These are phyloP conservation scores for Xylaria intraflava DNA, from an alignment of 495 filamentous ascomycete species.

Conservation along the genomic window DNA sequence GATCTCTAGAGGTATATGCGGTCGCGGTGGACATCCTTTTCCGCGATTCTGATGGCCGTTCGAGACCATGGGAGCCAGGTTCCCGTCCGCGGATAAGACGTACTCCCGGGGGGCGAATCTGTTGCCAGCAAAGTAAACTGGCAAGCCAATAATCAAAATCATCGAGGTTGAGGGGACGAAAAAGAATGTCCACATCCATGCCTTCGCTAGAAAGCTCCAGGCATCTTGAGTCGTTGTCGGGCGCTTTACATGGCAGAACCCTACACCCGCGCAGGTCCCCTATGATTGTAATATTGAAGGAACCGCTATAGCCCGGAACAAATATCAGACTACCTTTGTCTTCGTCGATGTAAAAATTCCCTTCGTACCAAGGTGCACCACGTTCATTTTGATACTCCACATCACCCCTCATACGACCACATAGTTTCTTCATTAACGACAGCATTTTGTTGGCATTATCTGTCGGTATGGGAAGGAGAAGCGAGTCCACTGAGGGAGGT, in stretches of 20 bases:
- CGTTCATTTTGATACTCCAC: slow-evolving; percentile 56
- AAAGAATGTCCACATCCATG: slow-evolving; percentile 60
- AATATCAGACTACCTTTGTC: slow-evolving; percentile 59
- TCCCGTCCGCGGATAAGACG: slow-evolving; percentile 24
- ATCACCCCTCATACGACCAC: slow-evolving; percentile 64
- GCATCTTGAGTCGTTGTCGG: slow-evolving; percentile 61
- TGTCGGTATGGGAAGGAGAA: slow-evolving; percentile 51
- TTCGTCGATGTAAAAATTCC: slow-evolving; percentile 61
- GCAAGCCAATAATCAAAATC: slow-evolving; percentile 91
- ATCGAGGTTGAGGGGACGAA: slow-evolving; percentile 65
- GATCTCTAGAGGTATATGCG: slow-evolving; percentile 52
- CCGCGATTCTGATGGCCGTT: slow-evolving; percentile 53
- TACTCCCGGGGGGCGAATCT: slow-evolving; percentile 55
- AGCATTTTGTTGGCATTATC: slow-evolving; percentile 58
- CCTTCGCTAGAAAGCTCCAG: slow-evolving; percentile 72
- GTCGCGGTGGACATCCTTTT: slow-evolving; percentile 55
- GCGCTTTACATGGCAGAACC: slow-evolving; percentile 59
- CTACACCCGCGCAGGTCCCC: slow-evolving; percentile 82
- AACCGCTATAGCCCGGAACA: slow-evolving; percentile 47
- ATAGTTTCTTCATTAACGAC: slow-evolving; percentile 59
- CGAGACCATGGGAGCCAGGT: slow-evolving; percentile 14
- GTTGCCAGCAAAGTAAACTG: slow-evolving; percentile 90
- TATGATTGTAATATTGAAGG: slow-evolving; percentile 50
- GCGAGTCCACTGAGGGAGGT: slow-evolving; percentile 46
- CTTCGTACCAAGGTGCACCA: slow-evolving; percentile 50